These are phyloP conservation scores for Austropuccinia psidii DNA, from an alignment of 1,284 basidiomycete species.

Conservation along the genomic window DNA sequence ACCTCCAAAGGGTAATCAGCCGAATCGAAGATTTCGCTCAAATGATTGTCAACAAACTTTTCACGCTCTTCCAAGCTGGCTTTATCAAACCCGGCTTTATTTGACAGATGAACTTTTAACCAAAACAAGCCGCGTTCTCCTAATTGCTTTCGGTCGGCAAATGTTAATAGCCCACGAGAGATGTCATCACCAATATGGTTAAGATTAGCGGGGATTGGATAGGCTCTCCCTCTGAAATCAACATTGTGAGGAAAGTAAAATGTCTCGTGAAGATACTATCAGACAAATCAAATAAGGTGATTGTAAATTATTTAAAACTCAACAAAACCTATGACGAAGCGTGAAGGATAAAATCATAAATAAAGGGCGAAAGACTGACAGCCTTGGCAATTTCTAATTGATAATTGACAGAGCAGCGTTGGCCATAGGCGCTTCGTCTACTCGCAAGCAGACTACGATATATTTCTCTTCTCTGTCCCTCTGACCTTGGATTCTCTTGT, in stretches of 20 bases:
- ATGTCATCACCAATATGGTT: constrained; percentile 96
- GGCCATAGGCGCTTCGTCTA: constrained; percentile 74
- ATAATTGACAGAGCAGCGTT: constrained; percentile 89
- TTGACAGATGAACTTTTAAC: constrained; percentile 89
- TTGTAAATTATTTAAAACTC: neutral
- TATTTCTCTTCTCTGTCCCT: constrained; percentile 29
- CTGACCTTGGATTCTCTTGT: constrained; percentile 38
- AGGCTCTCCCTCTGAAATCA: constrained; percentile 95
- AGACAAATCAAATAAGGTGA: constrained; percentile 39
- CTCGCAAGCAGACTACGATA: constrained; percentile 48
- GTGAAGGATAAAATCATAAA: neutral
- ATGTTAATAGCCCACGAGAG: constrained; percentile 77
- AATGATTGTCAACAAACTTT: constrained; percentile 63
- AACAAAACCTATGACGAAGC: neutral
- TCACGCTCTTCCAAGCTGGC: constrained; percentile 85
- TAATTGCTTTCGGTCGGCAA: constrained; percentile 71
- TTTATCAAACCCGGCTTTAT: constrained; percentile 91
- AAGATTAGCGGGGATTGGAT: constrained; percentile 91
- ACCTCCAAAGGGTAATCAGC: constrained; percentile 77
- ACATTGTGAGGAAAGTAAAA: constrained; percentile 96
- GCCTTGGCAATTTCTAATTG: constrained; percentile 93
- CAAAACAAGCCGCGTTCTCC: constrained; percentile 70
- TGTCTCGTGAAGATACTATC: constrained; percentile 68
- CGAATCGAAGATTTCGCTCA: constrained; percentile 73
- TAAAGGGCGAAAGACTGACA: constrained; percentile 52